Evolutionary conservation across 768 basidiomycete genomes (phyloP).

Genomic region (Artomyces pyxidatus): DNA sequence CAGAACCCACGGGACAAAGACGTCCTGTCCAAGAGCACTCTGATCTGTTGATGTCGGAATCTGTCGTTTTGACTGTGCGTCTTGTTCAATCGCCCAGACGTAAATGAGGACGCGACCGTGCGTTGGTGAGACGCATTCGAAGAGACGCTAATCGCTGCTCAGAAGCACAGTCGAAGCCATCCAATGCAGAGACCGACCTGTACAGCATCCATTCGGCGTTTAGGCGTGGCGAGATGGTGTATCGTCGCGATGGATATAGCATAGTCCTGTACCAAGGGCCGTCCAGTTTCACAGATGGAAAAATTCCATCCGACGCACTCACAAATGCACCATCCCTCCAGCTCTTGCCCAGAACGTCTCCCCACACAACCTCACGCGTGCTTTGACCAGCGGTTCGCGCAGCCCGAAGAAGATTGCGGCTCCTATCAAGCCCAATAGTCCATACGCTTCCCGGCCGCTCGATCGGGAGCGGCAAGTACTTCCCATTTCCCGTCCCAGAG

Average conservation of each 20-base stretch:
- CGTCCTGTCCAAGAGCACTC: constrained; percentile 51
- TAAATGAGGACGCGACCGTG: constrained; percentile 85
- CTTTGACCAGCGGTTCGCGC: constrained; percentile 55
- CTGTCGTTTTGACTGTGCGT: constrained; percentile 68
- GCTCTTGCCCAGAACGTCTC: constrained; percentile 61
- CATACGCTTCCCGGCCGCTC: constrained; percentile 53
- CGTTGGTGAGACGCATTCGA: constrained; percentile 53
- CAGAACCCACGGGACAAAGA: constrained; percentile 86
- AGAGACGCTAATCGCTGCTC: constrained; percentile 38
- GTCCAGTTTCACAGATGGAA: background rate
- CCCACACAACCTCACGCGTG: constrained; percentile 68
- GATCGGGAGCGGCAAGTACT: constrained; percentile 77
- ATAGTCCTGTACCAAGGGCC: constrained; percentile 60
- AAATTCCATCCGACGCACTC: constrained; percentile 25
- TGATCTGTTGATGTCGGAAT: constrained; percentile 36
- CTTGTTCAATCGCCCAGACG: constrained; percentile 97
- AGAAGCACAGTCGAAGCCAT: background rate
- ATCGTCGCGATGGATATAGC: constrained; percentile 97
- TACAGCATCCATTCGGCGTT: constrained; percentile 64
- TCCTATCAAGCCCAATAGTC: constrained; percentile 83
- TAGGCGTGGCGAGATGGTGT: constrained; percentile 83
- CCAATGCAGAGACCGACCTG: constrained; percentile 38
- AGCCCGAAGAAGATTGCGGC: constrained; percentile 66
- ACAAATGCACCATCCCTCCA: constrained; percentile 85
- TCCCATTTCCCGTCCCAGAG: constrained; percentile 95